A percentile compares a stretch with the other conserved stretches of the same genome.
These are phyloP conservation scores for Dactylorhiza incarnata DNA, from an alignment of 106 monocot genomes.

Conservation along the genomic window DNA sequence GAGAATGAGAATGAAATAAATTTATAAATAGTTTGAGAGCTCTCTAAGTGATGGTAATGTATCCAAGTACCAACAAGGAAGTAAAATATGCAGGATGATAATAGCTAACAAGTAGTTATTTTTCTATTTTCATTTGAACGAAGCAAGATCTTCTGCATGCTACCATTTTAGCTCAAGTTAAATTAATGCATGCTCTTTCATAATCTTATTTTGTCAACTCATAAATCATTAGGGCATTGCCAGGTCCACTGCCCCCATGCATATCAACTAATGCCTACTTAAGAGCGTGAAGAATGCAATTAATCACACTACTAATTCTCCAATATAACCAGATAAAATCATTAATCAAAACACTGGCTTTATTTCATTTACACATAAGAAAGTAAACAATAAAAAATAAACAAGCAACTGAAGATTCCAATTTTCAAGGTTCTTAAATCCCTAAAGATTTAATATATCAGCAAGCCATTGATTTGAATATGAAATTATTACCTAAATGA, in stretches of 20 bases:
- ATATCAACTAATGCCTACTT: neutral
- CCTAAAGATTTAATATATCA: neutral
- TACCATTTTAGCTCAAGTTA: neutral
- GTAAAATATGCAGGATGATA: neutral
- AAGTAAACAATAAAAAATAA: slow-evolving; percentile 2
- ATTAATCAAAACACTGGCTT: neutral
- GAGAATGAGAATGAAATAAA: neutral
- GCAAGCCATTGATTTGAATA: neutral
- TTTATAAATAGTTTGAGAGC: neutral
- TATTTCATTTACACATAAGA: neutral
- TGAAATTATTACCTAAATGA: too few species aligned
- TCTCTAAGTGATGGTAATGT: neutral
- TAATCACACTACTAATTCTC: neutral
- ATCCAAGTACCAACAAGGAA: neutral
- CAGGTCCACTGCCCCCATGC: neutral
- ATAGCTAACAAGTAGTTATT: neutral
- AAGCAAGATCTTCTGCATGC: neutral
- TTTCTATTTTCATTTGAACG: neutral
- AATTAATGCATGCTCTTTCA: neutral
- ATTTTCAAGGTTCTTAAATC: neutral
- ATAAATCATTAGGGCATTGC: neutral
- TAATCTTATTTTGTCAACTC: neutral
- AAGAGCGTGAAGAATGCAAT: neutral
- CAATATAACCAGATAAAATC: neutral
- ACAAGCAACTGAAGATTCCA: neutral